Evolutionary conservation across 805 yeast genomes (phyloP), one percentile per base, ranked within the genome.

Genomic region (Monosporozyma yasuniensis): DNA sequence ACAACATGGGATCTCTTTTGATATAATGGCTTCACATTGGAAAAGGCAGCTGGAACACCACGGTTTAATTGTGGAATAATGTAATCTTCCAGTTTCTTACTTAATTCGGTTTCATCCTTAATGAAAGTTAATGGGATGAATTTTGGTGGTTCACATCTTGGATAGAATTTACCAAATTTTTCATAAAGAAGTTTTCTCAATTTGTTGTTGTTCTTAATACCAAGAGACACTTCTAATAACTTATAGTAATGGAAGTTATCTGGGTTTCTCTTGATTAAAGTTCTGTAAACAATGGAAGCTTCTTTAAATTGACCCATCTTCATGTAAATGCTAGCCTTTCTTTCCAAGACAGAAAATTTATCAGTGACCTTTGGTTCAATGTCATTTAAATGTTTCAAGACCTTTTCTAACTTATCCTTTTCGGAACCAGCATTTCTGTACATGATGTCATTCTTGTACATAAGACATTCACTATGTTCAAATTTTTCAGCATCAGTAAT

Each of bases 41-140:
- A 84, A 68, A 90, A 93, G 4, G 93, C 77, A 1, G 96, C 86
- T 4, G 98, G 98, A 32, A 89, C 93, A 39, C 96, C 95, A 50
- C 88, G 77, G 54, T 75, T 69, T 58, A 93, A 75, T 61, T 83
- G 86, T 3, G 73, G 66, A 4, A 75, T 51, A 44, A 90, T 67
- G 63, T 89, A 93, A 2, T 65, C 64, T 28, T 67, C 57, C 6
- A 78, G 80, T 48, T 76, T 76, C 9, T 52, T 52, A 42, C 67
- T 69, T 44, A 73, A 65, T 25, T 76, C 72, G 39, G 62, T 63
- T 9, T 75, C 76, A 14, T 83, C 81, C 11, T 77, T 70, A 41
- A 86, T 69, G 56, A 87, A 87, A 0, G 84, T 76, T 61, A 91
- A 74, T 12, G 97, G 97, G 46, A 88, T 75, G 55, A 78, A 80